phyloP scores from a whole-genome alignment of 1,139 yeast species.

The Scheffersomyces titani region DNA sequence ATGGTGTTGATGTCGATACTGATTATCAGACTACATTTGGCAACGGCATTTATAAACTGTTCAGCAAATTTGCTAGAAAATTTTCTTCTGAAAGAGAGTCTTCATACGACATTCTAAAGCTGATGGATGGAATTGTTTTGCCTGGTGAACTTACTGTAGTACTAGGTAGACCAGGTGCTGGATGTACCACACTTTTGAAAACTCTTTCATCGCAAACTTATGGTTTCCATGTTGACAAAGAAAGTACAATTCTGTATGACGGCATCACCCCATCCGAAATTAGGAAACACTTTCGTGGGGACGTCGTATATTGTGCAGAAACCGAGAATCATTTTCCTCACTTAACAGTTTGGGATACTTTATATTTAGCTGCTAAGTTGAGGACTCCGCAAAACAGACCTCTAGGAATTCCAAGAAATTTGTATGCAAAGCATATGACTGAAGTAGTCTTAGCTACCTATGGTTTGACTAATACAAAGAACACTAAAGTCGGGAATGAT shows the following conservation, averaged over 20 bases:
- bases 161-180: conserved; percentile 40
- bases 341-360: conserved; percentile 52
- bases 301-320: conserved; percentile 54
- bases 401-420: conserved; percentile 32
- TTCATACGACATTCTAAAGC: conserved; percentile 30
- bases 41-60: conserved; percentile 11
- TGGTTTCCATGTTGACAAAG: conserved; percentile 33
- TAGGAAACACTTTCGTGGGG: conserved; percentile 46
- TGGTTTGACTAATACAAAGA: conserved; percentile 36
- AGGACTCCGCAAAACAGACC: conserved; percentile 45
- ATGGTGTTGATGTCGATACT: conserved; percentile 17
- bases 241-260: conserved; percentile 42
- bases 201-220: conserved; percentile 37
- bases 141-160: conserved; percentile 41
- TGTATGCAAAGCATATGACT: conserved; percentile 45
- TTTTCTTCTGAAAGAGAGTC: conserved; percentile 12
- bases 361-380: conserved; percentile 44
- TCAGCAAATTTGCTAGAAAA: conserved; percentile 6
- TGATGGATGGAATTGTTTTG: conserved; percentile 33
- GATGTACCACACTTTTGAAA: conserved; percentile 36
- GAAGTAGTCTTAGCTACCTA: conserved; percentile 45
- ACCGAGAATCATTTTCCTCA: conserved; percentile 56
- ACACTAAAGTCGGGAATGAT: conserved; percentile 39
- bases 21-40: conserved; percentile 19
- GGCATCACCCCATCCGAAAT: conserved; percentile 52